Conservation (phyloP, 805 yeast genomes). For the Ogataea angusta region DNA sequence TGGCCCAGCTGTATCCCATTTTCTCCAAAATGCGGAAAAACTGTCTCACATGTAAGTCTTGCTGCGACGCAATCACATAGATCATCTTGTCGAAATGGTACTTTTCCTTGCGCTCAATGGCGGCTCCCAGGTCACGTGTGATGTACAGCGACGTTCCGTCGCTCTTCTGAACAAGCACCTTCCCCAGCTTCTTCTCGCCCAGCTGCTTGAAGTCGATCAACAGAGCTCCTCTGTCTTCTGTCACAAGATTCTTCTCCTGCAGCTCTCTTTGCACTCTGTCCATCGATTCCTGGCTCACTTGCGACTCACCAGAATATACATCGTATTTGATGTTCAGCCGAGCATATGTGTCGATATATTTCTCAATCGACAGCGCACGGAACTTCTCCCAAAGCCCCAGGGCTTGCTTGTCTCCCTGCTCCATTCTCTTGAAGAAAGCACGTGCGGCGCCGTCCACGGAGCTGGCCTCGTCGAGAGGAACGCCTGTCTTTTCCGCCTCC, state of each 20-base stretch:
- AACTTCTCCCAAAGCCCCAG: constrained; percentile 77
- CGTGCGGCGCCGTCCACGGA: constrained; percentile 81
- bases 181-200: constrained; percentile 84
- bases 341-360: constrained; percentile 83
- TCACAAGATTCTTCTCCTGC: constrained; percentile 64
- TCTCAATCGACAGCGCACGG: constrained; percentile 86
- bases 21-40: constrained; percentile 90
- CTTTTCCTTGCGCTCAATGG: constrained; percentile 80
- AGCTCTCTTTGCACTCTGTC: constrained; percentile 59
- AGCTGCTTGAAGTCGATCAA: constrained; percentile 80
- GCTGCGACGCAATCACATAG: constrained; percentile 94
- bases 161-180: constrained; percentile 85
- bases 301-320: constrained; percentile 92
- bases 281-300: constrained; percentile 75
- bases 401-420: constrained; percentile 85
- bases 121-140: constrained; percentile 97
- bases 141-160: constrained; percentile 94
- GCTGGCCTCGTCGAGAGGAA: constrained; percentile 40
- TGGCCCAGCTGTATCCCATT: constrained; percentile 88
- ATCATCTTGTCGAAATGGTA: constrained; percentile 93
- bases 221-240: constrained; percentile 88
- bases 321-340: constrained; percentile 89
- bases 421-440: constrained; percentile 85
- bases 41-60: constrained; percentile 91
- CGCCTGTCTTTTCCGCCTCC: constrained; percentile 48